A percentile compares a stretch with the other conserved stretches of the same genome.
Evolutionary conservation across 176 grass and related monocot genomes (phyloP).

Genomic region (Triticum aestivum): IWGSC_CS_RefSeq_v2.1 NC_057806.1:655371921-655372420

Average conservation of each 20-base stretch:
- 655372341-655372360: background rate
- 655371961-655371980: background rate
- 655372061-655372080: background rate
- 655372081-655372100: background rate
- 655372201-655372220: background rate
- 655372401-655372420: background rate
- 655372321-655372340: background rate
- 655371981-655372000: background rate
- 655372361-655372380: background rate
- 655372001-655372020: background rate
- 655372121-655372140: background rate
- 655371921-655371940: background rate
- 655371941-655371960: background rate
- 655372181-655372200: background rate
- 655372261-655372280: background rate
- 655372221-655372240: background rate
- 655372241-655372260: background rate
- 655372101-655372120: background rate
- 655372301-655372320: background rate
- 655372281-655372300: background rate
- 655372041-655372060: background rate
- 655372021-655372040: background rate
- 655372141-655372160: background rate
- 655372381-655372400: conserved; percentile 1
- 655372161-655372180: background rate